Conservation (phyloP, 2,329 filamentous ascomycete genomes). For the Fusarium sp. region DNA sequence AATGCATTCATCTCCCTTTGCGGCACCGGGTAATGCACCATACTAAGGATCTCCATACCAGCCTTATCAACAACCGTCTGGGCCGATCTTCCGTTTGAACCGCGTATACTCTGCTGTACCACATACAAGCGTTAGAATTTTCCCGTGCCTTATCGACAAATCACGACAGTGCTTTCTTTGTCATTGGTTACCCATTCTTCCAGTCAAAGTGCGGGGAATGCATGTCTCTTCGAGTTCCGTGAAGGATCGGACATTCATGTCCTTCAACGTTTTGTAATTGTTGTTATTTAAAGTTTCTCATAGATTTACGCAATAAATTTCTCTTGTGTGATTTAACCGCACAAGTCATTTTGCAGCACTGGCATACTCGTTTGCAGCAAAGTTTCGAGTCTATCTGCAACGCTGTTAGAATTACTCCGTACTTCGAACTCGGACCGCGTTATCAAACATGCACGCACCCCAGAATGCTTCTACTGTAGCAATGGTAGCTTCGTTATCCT, state of each 20-base stretch:
- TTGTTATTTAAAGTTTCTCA: neutral
- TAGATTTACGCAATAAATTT: neutral
- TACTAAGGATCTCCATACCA: neutral
- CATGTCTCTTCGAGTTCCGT: slow-evolving; percentile 10
- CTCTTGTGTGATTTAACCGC: neutral
- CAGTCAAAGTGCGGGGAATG: slow-evolving; percentile 29
- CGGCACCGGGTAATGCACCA: neutral
- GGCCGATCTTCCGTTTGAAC: neutral
- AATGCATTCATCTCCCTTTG: slow-evolving; percentile 6
- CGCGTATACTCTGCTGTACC: neutral
- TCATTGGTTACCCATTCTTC: slow-evolving; percentile 13
- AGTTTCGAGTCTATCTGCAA: neutral
- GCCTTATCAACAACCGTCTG: neutral
- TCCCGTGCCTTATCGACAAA: neutral
- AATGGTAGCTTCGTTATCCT: slow-evolving; percentile 11
- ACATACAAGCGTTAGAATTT: slow-evolving; percentile 11
- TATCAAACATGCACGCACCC: slow-evolving; percentile 5
- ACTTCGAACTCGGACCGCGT: slow-evolving; percentile 12
- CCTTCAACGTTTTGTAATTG: neutral
- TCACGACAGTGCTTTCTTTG: neutral
- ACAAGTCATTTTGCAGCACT: neutral
- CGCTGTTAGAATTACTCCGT: neutral
- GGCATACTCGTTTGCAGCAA: neutral
- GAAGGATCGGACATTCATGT: slow-evolving; percentile 12
- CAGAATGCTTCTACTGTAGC: neutral